Base-by-base conservation (phyloP, 495 filamentous ascomycete genomes). In the Trichoderma virens region DNA sequence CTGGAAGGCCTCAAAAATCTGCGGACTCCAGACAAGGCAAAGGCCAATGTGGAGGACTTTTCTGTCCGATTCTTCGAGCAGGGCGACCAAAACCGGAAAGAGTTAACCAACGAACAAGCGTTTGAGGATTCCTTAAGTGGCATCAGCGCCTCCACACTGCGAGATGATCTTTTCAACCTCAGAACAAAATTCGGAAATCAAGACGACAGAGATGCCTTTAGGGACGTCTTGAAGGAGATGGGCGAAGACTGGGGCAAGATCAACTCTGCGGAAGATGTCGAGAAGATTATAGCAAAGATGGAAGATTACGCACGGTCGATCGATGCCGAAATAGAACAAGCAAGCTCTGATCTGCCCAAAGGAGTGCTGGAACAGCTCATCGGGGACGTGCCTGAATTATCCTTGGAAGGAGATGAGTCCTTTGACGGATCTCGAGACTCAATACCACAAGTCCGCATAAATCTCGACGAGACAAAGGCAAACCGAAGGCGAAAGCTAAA, bases 11-110 rank as follows among this genome's bases (percentile, higher is more conserved):
- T 56, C 1, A 56, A 56, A 16, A 56, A 16, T 11, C 51, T 56
- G 1, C 51, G 18, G 13, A 5, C 23, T 14, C 25, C 51, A 9
- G 51, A 56, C 11, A 56, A 56, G 51, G 25, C 5, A 8, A 27
- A 56, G 27, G 30, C 16, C 6, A 16, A 56, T 3, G 27, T 13
- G 14, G 60, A 43, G 8, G 61, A 62, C 35, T 62, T 43, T 20
- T 43, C 61, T 9, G 38, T 62, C 20, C 34, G 38, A 31, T 62
- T 62, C 61, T 62, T 43, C 61, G 61, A 62, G 61, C 61, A 62
- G 38, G 61, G 39, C 32, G 61, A 41, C n/a, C 23, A 28, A 20
- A 41, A 14, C 20, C 34, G 35, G 4, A 43, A 20, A 18, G 39
- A 62, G 25, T 23, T 62, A 16, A n/a, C 34, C 20, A 34, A n/a